Base-by-base conservation (phyloP, 2,329 filamentous ascomycete species). In the Penicillium sp. region DNA sequence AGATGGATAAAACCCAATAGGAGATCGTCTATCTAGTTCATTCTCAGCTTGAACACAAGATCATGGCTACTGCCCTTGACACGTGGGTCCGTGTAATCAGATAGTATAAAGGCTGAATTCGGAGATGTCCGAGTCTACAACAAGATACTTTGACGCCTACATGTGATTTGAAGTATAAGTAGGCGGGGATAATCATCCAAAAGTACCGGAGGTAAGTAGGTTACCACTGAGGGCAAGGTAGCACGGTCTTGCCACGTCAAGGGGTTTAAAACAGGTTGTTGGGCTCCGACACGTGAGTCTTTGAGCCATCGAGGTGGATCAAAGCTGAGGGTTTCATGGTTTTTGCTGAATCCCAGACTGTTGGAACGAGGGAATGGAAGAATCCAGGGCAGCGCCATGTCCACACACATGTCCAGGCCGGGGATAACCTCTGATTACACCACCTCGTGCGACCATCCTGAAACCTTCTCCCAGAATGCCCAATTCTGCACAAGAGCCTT, bases 361-460 rank as follows among this genome's bases (percentile, higher is more conserved):
- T 19, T 43, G 36, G 55, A 38, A 56, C 10, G 1, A 38, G 7
- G 12, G 6, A 21, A 38, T 15, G 39, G 45, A n/a, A 33, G 21
- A 31, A 41, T 45, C 29, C 38, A 44, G 44, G 51, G 33, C 55
- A 44, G 13, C 44, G 39, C 38, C 29, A 55, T 42, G 42, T 57
- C 43, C 21, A 41, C 31, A 19, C 19, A 48, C 23, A 48, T n/a
- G 10, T 23, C 38, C 42, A 52, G 43, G 29, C 44, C 38, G 36
- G 33, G 51, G 19, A 55, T 58, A 49, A 21, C 44, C 55, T 58
- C 39, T 53, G 45, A 49, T 33, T 44, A 43, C 51, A 49, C 49
- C n/a, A n/a, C 36, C 44, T 43, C 51, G 55, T 58, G 21, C 31
- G 27, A 58, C 62, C 55, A 43, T 44, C 57, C 39, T 59, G 38